Percentiles rank a stretch among this genome's conserved stretches.
phyloP scores from a whole-genome alignment of 306 rosid species.

The Chamaecrista fasciculata region DNA sequence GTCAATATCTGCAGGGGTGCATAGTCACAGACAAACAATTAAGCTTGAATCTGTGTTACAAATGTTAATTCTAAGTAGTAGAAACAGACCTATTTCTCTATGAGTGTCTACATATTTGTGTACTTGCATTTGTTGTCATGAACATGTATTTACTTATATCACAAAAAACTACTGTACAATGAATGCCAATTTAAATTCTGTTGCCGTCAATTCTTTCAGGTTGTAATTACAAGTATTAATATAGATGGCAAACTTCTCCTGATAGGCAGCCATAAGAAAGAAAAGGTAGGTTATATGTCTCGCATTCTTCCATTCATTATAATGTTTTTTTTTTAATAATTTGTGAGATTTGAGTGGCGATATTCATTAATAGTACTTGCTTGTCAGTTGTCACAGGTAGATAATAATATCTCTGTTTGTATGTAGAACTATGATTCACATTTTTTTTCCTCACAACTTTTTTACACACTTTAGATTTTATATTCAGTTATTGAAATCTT shows the following conservation, averaged over 20 bases:
- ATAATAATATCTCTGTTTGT: too few relatives aligned
- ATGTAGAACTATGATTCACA: neutral
- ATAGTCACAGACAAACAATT: neutral
- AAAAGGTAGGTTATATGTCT: slow-evolving; percentile 34
- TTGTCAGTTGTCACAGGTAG: too few relatives aligned
- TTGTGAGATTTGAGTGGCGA: neutral
- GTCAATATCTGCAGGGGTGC: neutral
- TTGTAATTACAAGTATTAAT: slow-evolving; percentile 71
- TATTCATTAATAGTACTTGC: neutral
- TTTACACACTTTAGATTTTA: neutral
- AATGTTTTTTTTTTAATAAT: neutral
- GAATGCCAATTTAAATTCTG: neutral
- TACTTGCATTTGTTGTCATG: neutral
- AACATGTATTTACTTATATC: neutral
- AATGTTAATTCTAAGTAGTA: neutral
- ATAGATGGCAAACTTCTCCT: slow-evolving; percentile 42
- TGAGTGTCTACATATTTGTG: neutral
- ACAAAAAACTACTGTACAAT: neutral
- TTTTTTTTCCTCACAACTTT: neutral
- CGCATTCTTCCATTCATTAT: neutral
- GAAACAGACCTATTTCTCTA: neutral
- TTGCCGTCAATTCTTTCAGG: slow-evolving; percentile 40
- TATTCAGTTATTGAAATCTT: neutral
- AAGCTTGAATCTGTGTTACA: slow-evolving; percentile 9
- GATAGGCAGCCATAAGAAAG: slow-evolving; percentile 33